phyloP scores from a whole-genome alignment of 2,329 filamentous ascomycete genomes.

The Ophiostoma populinum region DNA sequence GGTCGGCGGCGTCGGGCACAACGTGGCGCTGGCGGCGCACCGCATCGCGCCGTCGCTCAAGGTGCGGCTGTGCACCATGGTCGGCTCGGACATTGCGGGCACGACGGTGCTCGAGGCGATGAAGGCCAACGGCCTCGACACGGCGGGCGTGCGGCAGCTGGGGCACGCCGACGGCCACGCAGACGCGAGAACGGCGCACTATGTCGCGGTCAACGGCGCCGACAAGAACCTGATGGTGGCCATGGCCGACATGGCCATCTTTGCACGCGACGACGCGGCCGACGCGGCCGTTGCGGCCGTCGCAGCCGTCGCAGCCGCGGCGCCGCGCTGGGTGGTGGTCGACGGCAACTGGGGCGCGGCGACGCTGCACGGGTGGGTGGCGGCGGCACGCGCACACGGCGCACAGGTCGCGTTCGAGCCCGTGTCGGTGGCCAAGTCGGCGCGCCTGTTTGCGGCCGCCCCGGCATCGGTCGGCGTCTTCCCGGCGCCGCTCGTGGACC shows the following conservation, averaged over 20 bases:
- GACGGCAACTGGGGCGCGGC: conserved; percentile 70
- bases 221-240: conserved; percentile 75
- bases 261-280: conserved; percentile 25
- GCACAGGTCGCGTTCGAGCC: conserved; percentile 68
- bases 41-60: conserved; percentile 39
- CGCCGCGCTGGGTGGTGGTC: conserved; percentile 62
- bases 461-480: conserved; percentile 21
- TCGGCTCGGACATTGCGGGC: conserved; percentile 70
- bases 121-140: conserved; percentile 44
- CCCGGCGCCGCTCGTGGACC: conserved; percentile 46
- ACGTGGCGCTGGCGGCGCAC: conserved; percentile 73
- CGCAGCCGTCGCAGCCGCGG: conserved; percentile 30
- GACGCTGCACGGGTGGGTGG: conserved; percentile 51
- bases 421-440: conserved; percentile 67
- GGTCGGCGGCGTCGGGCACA: conserved; percentile 80
- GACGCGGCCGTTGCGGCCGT: conserved; percentile 31
- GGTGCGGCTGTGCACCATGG: conserved; percentile 61
- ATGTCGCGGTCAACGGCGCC: conserved; percentile 73
- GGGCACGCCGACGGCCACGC: conserved; percentile 24
- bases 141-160: conserved; percentile 42
- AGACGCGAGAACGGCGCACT: conserved; percentile 63
- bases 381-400: conserved; percentile 35
- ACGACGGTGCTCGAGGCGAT: conserved; percentile 53
- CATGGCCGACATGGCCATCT: conserved; percentile 89
- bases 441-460: conserved; percentile 42